A percentile compares a stretch with the other conserved stretches of the same genome.
Evolutionary conservation across 305 asterid genomes (phyloP).

Genomic region (Fraxinus paxiana): DNA sequence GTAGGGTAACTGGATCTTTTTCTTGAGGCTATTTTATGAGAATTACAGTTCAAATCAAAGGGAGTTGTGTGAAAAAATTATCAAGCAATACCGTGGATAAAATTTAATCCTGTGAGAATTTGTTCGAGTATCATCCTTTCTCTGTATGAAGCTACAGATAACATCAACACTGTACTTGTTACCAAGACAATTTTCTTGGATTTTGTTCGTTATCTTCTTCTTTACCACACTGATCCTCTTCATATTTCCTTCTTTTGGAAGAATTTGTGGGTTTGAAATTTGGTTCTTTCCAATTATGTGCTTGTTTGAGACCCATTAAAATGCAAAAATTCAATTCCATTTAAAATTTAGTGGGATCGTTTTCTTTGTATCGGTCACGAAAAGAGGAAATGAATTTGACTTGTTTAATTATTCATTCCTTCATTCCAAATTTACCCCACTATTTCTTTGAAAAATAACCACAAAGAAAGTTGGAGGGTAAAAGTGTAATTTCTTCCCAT

Average conservation of each 20-base stretch:
- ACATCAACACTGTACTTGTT: too few species aligned
- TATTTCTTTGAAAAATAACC: background rate
- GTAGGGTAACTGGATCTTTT: too few species aligned
- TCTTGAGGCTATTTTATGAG: too few species aligned
- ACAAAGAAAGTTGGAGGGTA: background rate
- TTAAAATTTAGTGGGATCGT: background rate
- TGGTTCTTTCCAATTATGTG: background rate
- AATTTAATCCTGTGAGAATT: too few species aligned
- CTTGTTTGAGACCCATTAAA: background rate
- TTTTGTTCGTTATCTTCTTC: background rate
- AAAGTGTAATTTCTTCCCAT: background rate
- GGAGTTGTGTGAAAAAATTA: too few species aligned
- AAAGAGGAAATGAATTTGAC: background rate
- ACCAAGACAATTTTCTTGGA: too few species aligned
- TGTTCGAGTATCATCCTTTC: too few species aligned
- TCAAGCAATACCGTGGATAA: background rate
- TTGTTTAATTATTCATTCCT: background rate
- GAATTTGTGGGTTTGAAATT: background rate
- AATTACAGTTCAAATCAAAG: too few species aligned
- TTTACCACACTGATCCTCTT: background rate
- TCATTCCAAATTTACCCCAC: background rate
- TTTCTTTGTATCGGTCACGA: background rate
- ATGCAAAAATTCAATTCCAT: background rate
- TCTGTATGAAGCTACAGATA: too few species aligned
- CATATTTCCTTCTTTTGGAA: background rate